Base-by-base conservation (phyloP, 257 asterid genomes). In the Scutellaria baicalensis region DNA sequence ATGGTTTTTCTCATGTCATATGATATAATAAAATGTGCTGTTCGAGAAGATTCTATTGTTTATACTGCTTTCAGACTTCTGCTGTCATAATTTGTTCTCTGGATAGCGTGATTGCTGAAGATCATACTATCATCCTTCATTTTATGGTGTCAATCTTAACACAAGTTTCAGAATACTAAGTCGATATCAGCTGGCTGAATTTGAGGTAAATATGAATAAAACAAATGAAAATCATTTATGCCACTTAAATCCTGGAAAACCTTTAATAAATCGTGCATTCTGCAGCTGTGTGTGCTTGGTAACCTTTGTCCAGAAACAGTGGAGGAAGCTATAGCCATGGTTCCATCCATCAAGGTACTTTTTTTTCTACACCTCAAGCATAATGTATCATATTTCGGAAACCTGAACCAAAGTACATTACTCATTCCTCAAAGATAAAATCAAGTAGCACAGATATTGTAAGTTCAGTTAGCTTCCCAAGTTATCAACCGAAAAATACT, bases 321-420 rank as follows among this genome's bases (percentile, higher is more conserved):
- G 17, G 97, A 91, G 77, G 99, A 93, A 84, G 99, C 88, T 66
- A 85, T 87, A 73, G 89, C 95, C 66, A 86, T 91, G 96, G 99
- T 93, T 72, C 99, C 99, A 5, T 91, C 97, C 36, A 87, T 91
- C 81, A 91, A 91, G 98, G 98, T 92, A 87, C 77, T 69, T 58
- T 20, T 75, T 8, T 50, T 67, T 27, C 38, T 77, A 35, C 31
- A 18, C 21, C 38, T 57, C 21, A 16, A 61, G 16, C 6, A n/a
- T 27, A 67, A 16, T 45, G 40, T 64, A 39, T 33, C 33, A 8
- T n/a, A 5, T 14, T 71, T 54, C 6, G 47, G 7, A 56, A 50
- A 63, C 47, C 17, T 45, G 50, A 18, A 69, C 40, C 63, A 27
- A 40, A 20, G 6, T n/a, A 3, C 16, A n/a, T n/a, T n/a, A 16